phyloP scores from a whole-genome alignment of 2,329 filamentous ascomycete species.

The Fusarium brevicatenulatum region DNA sequence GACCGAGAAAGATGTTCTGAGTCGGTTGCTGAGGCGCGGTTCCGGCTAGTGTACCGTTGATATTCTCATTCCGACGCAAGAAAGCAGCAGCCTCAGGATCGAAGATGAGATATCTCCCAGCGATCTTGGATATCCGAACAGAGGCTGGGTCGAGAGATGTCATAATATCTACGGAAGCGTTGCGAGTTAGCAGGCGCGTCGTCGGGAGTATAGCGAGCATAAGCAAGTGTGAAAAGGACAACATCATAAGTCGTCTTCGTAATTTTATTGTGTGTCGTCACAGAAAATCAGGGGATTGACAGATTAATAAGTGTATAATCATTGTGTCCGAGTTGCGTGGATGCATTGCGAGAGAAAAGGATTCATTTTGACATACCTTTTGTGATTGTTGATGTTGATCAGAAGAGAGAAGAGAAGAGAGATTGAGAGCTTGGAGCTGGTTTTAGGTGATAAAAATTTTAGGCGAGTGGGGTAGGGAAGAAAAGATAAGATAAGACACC shows the following conservation, averaged over 20 bases:
- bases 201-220: conserved; percentile 10
- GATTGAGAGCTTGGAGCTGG: conserved; percentile 26
- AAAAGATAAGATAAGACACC: conserved; percentile 23
- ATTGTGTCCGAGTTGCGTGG: conserved; percentile 46
- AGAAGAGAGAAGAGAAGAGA: conserved; percentile 26
- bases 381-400: conserved; percentile 31
- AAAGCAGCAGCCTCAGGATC: conserved; percentile 82
- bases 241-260: conserved; percentile 58
- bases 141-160: conserved; percentile 48
- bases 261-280: conserved; percentile 57
- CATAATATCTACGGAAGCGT: conserved; percentile 37
- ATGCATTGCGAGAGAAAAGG: neutral
- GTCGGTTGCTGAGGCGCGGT: conserved; percentile 92
- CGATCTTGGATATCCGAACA: conserved; percentile 83
- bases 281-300: conserved; percentile 67
- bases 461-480: conserved; percentile 26
- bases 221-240: conserved; percentile 22
- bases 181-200: conserved; percentile 33
- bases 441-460: conserved; percentile 40
- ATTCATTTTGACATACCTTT: conserved; percentile 35
- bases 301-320: conserved; percentile 66
- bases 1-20: conserved; percentile 91
- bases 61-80: conserved; percentile 81
- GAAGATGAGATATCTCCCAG: conserved; percentile 87
- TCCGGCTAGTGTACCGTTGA: conserved; percentile 86